Base-by-base conservation (phyloP, 257 asterid genomes). In the Rhazya stricta region DNA sequence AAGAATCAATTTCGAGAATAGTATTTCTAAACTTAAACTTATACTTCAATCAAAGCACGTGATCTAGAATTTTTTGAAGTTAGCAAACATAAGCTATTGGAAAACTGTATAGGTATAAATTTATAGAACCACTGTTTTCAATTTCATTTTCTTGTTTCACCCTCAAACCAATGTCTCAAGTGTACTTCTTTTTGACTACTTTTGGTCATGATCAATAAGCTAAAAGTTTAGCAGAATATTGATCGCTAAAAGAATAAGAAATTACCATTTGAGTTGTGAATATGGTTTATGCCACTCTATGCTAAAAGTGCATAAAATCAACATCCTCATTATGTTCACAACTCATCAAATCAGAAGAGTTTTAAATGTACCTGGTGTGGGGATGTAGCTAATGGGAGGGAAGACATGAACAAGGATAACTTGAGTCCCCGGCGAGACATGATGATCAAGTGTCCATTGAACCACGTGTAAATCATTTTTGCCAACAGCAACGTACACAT, bases 401-500 rank as follows among this genome's bases (percentile, higher is more conserved):
- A 89, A 88, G 30, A 89, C 88, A 75, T 90, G 96, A 70, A 90
- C 88, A 23, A 89, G 89, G 56, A 80, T 83, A 50, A 92, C 74
- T 34, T 85, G 91, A 81, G 81, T 79, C 19, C 85, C 91, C 0
- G 89, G 92, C 3, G 81, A 75, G 3, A 86, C 85, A 11, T 73
- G 89, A 78, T 89, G 88, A 76, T 88, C 92, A 43, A 90, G 85
- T 27, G 90, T 90, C 96, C 96, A 92, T 76, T 84, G 85, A 51
- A 90, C 85, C 16, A 90, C 88, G 62, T 86, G 87, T 74, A 85
- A 72, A 77, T 92, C 97, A 77, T 88, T 84, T 60, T 86, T 92
- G 10, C 94, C 96, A 65, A 90, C 93, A 63, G 91, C 92, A 68
- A 92, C 84, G 82, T 92, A 92, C 16, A 89, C 86, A 81, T 89